Percentiles rank a stretch among this genome's conserved stretches.
phyloP scores from a whole-genome alignment of 2,329 filamentous ascomycete genomes.

The Xylaria sp. region DNA sequence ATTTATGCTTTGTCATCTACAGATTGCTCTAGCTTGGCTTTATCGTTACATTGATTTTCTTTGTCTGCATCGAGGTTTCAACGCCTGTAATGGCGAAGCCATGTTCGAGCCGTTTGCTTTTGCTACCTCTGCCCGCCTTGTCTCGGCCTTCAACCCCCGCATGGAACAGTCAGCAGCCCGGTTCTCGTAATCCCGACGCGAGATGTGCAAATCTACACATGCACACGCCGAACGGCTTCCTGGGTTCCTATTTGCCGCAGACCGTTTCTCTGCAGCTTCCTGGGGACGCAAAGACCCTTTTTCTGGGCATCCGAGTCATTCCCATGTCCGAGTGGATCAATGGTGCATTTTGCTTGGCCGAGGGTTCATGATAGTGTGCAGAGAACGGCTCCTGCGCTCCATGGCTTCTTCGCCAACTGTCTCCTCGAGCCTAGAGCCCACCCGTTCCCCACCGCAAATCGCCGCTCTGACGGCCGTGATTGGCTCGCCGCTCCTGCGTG shows the following conservation, averaged over 20 bases:
- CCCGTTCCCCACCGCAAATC: conserved; percentile 15
- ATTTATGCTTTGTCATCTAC: conserved; percentile 13
- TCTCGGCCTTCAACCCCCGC: conserved; percentile 13
- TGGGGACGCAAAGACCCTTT: conserved; percentile 16
- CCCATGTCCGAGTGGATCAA: conserved; percentile 30
- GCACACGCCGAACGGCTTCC: neutral
- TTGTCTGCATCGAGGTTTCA: conserved; percentile 1
- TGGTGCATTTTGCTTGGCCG: conserved; percentile 23
- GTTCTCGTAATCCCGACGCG: neutral
- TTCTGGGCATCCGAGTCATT: conserved; percentile 9
- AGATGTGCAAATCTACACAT: conserved; percentile 17
- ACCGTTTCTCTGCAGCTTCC: conserved; percentile 22
- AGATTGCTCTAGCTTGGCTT: conserved; percentile 11
- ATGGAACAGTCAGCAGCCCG: conserved; percentile 35
- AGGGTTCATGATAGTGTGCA: conserved; percentile 20
- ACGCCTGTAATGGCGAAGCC: neutral
- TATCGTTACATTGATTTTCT: neutral
- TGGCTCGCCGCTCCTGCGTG: conserved; percentile 37
- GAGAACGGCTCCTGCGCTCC: conserved; percentile 34
- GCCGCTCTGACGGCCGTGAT: conserved; percentile 31
- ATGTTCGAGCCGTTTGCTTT: conserved; percentile 5
- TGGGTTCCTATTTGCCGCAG: conserved; percentile 29
- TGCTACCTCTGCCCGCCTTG: conserved; percentile 18
- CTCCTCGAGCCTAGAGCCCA: conserved; percentile 20
- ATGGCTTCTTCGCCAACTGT: conserved; percentile 32